Percentiles rank a stretch among this genome's conserved stretches.
Evolutionary conservation across 768 basidiomycete genomes (phyloP).

Genomic region (Infundibulicybe gibba): DNA sequence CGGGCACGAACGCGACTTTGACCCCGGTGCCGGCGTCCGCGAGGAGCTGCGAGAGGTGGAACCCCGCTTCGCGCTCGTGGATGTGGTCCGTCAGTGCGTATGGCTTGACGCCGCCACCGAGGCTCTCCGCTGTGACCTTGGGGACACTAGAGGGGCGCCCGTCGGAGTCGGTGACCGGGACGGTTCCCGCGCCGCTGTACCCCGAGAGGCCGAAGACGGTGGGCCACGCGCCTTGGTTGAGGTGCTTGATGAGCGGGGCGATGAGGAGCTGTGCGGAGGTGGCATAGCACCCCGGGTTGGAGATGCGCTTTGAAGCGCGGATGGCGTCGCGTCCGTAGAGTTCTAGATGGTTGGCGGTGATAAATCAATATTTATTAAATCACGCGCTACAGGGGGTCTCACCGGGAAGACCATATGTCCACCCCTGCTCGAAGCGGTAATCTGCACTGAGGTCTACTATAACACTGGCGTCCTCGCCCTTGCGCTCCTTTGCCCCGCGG

Average conservation of each 20-base stretch:
- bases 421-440: constrained; percentile 89
- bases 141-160: constrained; percentile 74
- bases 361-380: constrained; percentile 25
- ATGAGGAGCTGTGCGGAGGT: constrained; percentile 90
- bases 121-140: constrained; percentile 76
- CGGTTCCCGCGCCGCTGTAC: constrained; percentile 93
- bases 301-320: constrained; percentile 75
- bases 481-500: constrained; percentile 58
- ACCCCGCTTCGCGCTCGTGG: constrained; percentile 93
- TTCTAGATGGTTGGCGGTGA: constrained; percentile 47
- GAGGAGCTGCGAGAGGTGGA: constrained; percentile 71
- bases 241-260: constrained; percentile 79
- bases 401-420: constrained; percentile 99
- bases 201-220: constrained; percentile 93
- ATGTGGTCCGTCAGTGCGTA: constrained; percentile 97
- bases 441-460: constrained; percentile 93
- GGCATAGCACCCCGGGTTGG: constrained; percentile 97
- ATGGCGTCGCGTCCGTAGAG: constrained; percentile 76
- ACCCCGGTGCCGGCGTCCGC: constrained; percentile 25
- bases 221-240: constrained; percentile 60
- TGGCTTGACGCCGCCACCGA: constrained; percentile 73
- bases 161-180: constrained; percentile 61
- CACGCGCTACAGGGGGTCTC: constrained; percentile 40
- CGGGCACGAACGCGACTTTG: constrained; percentile 82
- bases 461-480: constrained; percentile 59